Base-by-base conservation (phyloP, 768 basidiomycete genomes). In the Pholiota microspora region DNA sequence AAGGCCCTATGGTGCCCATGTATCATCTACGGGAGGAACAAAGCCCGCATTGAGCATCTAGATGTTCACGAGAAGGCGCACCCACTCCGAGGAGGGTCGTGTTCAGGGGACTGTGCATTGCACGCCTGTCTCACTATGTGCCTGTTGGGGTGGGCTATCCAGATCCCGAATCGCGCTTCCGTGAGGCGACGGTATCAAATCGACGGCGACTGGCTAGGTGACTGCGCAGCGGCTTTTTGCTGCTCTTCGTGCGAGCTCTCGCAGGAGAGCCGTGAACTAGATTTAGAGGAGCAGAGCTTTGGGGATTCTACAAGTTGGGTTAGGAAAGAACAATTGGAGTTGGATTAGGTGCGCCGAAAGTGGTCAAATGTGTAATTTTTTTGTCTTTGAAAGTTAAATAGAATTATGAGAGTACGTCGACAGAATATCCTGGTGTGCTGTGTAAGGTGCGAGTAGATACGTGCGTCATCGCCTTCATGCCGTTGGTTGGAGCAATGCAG, bases 161-260 rank as follows among this genome's bases (percentile, higher is more conserved):
- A 64, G 59, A 49, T 59, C 12, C 55, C 56, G 15, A 58, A 55
- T 34, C 47, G 61, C 18, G 53, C 57, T 1, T 34, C 56, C 13
- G 62, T 64, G 7, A 55, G 69, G 9, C 48, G 54, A 1, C 71
- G 74, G 25, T 73, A 74, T 56, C 42, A 59, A 36, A 73, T 78
- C 54, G 60, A 60, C 13, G 77, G 76, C 25, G 64, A 63, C 47
- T 47, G 52, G 10, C 38, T 58, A 35, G 62, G 61, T 15, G 77
- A 76, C 55, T 75, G 64, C 54, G 52, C 63, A 7, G 57, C 66
- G 10, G 64, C 68, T 10, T 62, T 67, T 46, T 76, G 64, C 62
- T 77, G 75, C 63, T 66, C 64, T 0, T 66, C 75, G 13, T 79
- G 77, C 59, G 69, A 65, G 18, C 69, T 76, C 32, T 65, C 69